phyloP scores from a whole-genome alignment of 2,329 filamentous ascomycete genomes.

The Blastomyces gilchristii region DNA sequence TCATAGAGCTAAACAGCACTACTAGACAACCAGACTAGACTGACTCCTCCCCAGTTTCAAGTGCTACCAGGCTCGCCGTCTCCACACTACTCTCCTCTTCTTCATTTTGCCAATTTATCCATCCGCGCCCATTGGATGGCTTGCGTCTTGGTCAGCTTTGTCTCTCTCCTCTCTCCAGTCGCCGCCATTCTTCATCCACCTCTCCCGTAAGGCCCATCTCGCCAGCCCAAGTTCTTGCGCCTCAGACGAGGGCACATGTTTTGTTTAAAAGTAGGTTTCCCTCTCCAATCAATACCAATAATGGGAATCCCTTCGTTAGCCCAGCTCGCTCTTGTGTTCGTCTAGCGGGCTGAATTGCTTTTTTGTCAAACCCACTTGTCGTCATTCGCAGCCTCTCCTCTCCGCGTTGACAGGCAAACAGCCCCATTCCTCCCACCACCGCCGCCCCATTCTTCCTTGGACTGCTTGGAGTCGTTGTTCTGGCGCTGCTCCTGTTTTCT shows the following conservation, averaged over 20 bases:
- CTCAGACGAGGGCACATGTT: neutral
- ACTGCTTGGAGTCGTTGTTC: neutral
- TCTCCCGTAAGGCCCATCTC: neutral
- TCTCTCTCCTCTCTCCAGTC: neutral
- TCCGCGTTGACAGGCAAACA: neutral
- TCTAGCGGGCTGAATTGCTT: neutral
- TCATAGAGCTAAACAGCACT: neutral
- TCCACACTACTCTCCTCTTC: neutral
- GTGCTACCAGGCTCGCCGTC: neutral
- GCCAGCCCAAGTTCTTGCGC: neutral
- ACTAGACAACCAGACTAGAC: neutral
- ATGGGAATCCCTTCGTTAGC: neutral
- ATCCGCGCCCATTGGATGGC: neutral
- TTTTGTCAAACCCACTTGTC: slow-evolving; percentile 3
- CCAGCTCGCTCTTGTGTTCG: neutral
- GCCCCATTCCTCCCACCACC: neutral
- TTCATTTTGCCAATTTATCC: neutral
- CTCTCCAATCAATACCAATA: neutral
- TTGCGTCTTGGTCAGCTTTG: neutral
- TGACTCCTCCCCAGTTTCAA: neutral
- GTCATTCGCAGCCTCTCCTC: neutral
- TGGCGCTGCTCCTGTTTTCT: neutral
- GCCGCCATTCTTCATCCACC: neutral
- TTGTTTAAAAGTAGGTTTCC: neutral
- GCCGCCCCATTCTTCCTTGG: neutral